Evolutionary conservation across 1,284 basidiomycete genomes (phyloP).

Genomic region (Ustilago vetiveriae): DNA sequence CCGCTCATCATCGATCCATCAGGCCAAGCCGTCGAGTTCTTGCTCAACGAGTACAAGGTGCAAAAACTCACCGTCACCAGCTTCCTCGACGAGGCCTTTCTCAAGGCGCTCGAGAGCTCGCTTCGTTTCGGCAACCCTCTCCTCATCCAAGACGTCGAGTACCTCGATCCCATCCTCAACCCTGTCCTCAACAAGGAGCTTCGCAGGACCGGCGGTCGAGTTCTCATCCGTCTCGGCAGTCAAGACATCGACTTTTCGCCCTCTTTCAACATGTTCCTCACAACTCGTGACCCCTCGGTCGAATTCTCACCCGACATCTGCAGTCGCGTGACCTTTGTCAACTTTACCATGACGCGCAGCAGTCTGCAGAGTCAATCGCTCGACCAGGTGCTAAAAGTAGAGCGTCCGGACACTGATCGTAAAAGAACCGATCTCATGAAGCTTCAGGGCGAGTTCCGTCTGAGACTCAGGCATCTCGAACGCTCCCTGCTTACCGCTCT

Average conservation of each 20-base stretch:
- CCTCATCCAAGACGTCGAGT: slow-evolving; percentile 96
- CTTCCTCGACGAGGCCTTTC: slow-evolving; percentile 97
- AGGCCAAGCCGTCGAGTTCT: slow-evolving; percentile 94
- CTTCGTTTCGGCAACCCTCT: slow-evolving; percentile 97
- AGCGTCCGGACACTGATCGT: slow-evolving; percentile 94
- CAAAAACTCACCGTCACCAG: slow-evolving; percentile 98
- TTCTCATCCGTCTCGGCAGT: slow-evolving; percentile 95
- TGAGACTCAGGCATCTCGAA: slow-evolving; percentile 90
- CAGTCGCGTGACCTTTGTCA: slow-evolving; percentile 98
- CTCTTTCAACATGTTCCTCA: slow-evolving; percentile 94
- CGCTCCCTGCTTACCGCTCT: slow-evolving; percentile 92
- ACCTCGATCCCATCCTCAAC: slow-evolving; percentile 96
- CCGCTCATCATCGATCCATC: slow-evolving; percentile 98
- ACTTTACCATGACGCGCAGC: slow-evolving; percentile 99
- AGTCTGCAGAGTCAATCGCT: slow-evolving; percentile 97
- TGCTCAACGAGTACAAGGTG: slow-evolving; percentile 92
- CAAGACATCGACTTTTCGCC: slow-evolving; percentile 99
- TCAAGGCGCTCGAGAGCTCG: slow-evolving; percentile 98
- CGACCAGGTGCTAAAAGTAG: slow-evolving; percentile 95
- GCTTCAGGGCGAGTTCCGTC: slow-evolving; percentile 95
- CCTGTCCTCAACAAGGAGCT: slow-evolving; percentile 97
- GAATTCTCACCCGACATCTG: slow-evolving; percentile 99
- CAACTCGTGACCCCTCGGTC: slow-evolving; percentile 94
- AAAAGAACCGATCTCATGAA: slow-evolving; percentile 99
- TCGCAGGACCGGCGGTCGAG: slow-evolving; percentile 85